Evolutionary conservation across 208 protist species (phyloP), one percentile per base, ranked within the genome.

Genomic region (Leptomonas seymouri): DNA sequence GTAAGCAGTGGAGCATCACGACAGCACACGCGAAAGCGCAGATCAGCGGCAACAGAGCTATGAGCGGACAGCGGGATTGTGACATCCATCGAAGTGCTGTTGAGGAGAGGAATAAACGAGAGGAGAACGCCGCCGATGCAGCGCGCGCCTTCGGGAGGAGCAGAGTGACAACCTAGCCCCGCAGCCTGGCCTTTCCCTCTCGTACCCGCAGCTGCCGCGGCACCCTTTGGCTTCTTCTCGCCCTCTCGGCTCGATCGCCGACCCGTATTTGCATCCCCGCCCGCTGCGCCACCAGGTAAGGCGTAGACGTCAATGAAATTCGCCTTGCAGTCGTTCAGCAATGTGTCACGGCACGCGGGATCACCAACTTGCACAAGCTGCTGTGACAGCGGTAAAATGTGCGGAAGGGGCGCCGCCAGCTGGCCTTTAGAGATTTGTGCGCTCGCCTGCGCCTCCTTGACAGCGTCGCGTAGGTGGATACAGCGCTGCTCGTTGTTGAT

Each of bases 281-380:
- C 58, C 4, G 31, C 27, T 11, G 27, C 27, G n/a, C 14, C n/a
- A 20, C 23, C 18, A 3, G 64, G 50, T 11, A 71, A 45, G 1
- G n/a, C 12, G 50, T 64, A 78, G 30, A 78, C 66, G 51, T 78
- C 73, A 31, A 78, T 28, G 51, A 64, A 65, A 21, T 72, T 60
- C 2, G 73, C 73, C 28, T 53, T 55, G 58, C 51, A 28, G 28
- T 51, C 42, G 46, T 71, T 72, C 16, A 71, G 51, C 45, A 72
- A 27, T 49, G 59, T 55, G 7, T 78, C 46, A 23, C 56, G 65
- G 16, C 21, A 44, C 3, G 66, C 34, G n/a, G 53, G 0, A 25
- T 58, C 66, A 11, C 46, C 46, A 9, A 64, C 73, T 3, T 23
- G 34, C 42, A 78, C 45, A 14, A 44, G 27, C 45, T 71, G 57